Conservation (phyloP, 352 stramenopile species). For the Phytophthora citrophthora region DNA sequence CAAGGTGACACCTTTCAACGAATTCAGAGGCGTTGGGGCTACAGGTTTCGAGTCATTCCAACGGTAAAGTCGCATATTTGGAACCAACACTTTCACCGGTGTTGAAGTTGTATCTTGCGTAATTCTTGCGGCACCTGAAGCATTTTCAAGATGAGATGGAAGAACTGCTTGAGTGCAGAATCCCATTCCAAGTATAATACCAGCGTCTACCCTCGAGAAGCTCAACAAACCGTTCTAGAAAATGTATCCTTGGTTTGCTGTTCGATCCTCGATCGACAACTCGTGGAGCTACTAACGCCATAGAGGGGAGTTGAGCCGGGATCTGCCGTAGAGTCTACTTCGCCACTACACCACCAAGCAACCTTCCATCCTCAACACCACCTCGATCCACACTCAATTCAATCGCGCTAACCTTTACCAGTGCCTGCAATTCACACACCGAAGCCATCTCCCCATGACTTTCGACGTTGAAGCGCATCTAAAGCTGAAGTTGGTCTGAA, state of each 20-base stretch:
- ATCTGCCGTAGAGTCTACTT: constrained; percentile 5
- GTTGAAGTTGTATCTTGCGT: too few species aligned
- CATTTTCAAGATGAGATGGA: too few species aligned
- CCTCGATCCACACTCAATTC: constrained; percentile 8
- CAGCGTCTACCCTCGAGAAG: too few species aligned
- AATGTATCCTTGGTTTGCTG: constrained; percentile 6
- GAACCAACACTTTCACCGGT: too few species aligned
- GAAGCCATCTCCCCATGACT: constrained; percentile 8
- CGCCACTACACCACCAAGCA: too few species aligned
- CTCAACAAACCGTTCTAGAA: neutral
- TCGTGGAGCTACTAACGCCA: constrained; percentile 10
- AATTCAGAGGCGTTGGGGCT: too few species aligned
- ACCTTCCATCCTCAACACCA: neutral
- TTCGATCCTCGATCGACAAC: constrained; percentile 28
- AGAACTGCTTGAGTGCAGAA: too few species aligned
- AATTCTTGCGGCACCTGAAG: too few species aligned
- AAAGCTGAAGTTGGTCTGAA: constrained; percentile 25
- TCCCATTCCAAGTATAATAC: too few species aligned
- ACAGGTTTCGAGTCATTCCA: too few species aligned
- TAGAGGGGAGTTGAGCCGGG: constrained; percentile 9
- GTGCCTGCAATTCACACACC: neutral
- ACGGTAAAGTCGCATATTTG: too few species aligned
- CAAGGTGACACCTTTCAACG: too few species aligned
- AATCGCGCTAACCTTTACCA: constrained; percentile 6
- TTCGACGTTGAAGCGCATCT: constrained; percentile 14